phyloP scores from a whole-genome alignment of 2,329 filamentous ascomycete species.

The Calonectria hawksworthii region DNA sequence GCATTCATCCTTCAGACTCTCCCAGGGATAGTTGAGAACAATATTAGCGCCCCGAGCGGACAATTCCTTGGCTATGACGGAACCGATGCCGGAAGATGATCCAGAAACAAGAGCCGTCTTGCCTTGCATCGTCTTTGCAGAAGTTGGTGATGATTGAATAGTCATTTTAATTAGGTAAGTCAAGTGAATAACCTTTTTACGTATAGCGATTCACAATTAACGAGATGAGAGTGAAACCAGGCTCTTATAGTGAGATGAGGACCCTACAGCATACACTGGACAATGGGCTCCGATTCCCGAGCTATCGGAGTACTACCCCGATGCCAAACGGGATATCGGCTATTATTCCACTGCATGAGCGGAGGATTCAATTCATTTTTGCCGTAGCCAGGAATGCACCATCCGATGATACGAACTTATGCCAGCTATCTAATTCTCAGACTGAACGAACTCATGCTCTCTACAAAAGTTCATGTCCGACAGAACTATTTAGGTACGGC shows the following conservation, averaged over 20 bases:
- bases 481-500: background rate
- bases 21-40: constrained; percentile 14
- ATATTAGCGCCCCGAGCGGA: constrained; percentile 1
- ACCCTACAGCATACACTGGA: background rate
- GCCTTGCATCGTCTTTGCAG: background rate
- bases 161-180: background rate
- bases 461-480: background rate
- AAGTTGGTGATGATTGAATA: background rate
- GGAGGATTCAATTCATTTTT: background rate
- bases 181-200: background rate
- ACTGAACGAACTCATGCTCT: background rate
- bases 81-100: background rate
- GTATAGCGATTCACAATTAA: background rate
- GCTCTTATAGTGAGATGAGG: background rate
- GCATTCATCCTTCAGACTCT: background rate
- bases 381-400: background rate
- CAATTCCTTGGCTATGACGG: constrained; percentile 11
- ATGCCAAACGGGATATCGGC: background rate
- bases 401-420: background rate
- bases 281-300: background rate
- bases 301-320: background rate
- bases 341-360: background rate
- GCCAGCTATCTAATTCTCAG: background rate
- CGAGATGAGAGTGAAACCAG: background rate
- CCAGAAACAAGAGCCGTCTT: constrained; percentile 4